Conservation (phyloP, 202 grass and related monocot genomes). For the Hordeum pubiflorum region DNA sequence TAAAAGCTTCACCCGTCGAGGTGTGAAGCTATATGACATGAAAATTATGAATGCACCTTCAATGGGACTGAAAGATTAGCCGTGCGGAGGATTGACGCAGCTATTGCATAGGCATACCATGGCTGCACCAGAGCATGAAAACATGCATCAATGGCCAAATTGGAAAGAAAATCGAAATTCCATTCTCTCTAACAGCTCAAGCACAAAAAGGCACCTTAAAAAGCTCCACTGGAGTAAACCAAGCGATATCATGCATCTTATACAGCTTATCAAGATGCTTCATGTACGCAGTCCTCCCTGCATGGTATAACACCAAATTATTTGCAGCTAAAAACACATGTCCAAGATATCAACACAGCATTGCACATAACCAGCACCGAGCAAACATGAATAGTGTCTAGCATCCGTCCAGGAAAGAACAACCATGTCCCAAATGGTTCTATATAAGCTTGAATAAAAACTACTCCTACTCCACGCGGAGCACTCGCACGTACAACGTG, state of each 20-base stretch:
- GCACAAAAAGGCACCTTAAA: constrained; percentile 61
- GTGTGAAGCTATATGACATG: neutral
- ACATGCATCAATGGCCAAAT: constrained; percentile 13
- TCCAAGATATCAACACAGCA: neutral
- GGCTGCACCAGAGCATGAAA: constrained; percentile 49
- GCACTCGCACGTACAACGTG: constrained; percentile 2
- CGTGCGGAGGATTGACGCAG: constrained; percentile 70
- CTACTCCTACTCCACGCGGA: neutral
- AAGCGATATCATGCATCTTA: constrained; percentile 88
- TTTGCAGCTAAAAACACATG: neutral
- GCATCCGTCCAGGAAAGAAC: neutral
- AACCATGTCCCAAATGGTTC: neutral
- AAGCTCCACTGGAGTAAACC: constrained; percentile 94
- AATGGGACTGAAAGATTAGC: constrained; percentile 84
- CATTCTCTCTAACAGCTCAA: constrained; percentile 2
- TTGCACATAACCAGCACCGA: neutral
- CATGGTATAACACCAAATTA: constrained; percentile 8
- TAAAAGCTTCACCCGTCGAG: neutral
- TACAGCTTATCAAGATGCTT: constrained; percentile 76
- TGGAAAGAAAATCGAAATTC: neutral
- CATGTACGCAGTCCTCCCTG: constrained; percentile 79
- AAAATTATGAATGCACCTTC: constrained; percentile 42
- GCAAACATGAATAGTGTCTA: neutral
- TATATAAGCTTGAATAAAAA: neutral
- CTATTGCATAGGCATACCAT: constrained; percentile 96